Evolutionary conservation across 768 basidiomycete genomes (phyloP).

Genomic region (Pholiota microspora): DNA sequence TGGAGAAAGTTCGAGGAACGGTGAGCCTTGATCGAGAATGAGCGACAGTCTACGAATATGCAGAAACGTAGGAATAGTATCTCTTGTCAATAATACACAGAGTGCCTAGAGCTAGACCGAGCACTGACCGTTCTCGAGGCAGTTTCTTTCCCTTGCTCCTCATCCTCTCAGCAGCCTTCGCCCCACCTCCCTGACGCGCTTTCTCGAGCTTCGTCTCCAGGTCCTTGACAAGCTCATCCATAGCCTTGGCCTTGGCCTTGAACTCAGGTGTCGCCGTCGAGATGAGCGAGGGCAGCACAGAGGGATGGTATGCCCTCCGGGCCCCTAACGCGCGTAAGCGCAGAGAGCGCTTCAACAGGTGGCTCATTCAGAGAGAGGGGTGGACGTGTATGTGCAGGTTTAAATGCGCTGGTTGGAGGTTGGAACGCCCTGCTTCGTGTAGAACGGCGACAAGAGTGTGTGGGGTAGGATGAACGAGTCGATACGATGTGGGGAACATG

Average conservation of each 20-base stretch:
- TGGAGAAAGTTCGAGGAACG: constrained; percentile 88
- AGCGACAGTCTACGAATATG: constrained; percentile 51
- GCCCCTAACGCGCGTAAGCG: neutral
- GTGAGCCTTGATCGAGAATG: constrained; percentile 81
- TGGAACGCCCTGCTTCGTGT: no score
- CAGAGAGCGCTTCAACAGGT: constrained; percentile 1
- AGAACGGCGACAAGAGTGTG: neutral
- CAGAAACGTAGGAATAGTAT: neutral
- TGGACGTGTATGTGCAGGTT: neutral
- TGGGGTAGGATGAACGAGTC: neutral
- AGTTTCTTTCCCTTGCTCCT: constrained; percentile 75
- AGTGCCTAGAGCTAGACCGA: neutral
- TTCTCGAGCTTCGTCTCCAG: constrained; percentile 56
- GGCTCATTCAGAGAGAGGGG: neutral
- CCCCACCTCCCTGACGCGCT: constrained; percentile 70
- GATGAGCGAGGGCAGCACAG: constrained; percentile 69
- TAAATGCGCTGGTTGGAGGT: neutral
- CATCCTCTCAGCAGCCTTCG: constrained; percentile 74
- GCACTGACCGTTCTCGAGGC: constrained; percentile 74
- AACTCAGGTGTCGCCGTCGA: constrained; percentile 75
- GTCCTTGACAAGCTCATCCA: constrained; percentile 68
- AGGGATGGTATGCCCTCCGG: constrained; percentile 56
- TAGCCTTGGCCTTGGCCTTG: constrained; percentile 57
- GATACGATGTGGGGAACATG: neutral
- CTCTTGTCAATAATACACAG: neutral